Percentiles rank a stretch among this genome's conserved stretches.
Conservation (phyloP, 2,329 filamentous ascomycete genomes). For the Stagonosporopsis vannaccii region DNA sequence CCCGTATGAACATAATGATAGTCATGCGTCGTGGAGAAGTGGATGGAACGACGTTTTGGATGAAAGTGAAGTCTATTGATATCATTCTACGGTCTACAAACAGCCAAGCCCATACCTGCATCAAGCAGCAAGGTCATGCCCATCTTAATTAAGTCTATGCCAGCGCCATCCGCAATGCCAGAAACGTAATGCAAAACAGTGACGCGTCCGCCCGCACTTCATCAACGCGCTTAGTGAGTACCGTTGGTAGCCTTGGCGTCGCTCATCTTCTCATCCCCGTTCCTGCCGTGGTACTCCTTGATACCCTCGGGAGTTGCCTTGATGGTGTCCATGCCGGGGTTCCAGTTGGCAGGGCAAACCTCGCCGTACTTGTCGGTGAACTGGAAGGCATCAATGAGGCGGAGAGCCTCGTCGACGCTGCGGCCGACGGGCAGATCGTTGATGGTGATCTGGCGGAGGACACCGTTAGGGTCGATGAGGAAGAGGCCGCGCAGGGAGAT, state of each 20-base stretch:
- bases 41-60: not conserved
- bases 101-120: constrained; percentile 2
- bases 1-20: not conserved
- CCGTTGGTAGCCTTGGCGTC: constrained; percentile 42
- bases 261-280: constrained; percentile 47
- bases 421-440: constrained; percentile 71
- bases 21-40: not conserved
- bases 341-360: constrained; percentile 55
- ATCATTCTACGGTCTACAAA: constrained; percentile 14
- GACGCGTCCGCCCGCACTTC: not conserved
- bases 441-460: constrained; percentile 68
- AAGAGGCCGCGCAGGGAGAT: constrained; percentile 70
- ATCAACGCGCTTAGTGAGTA: constrained; percentile 16
- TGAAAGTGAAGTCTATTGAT: constrained; percentile 7
- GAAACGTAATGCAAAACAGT: constrained; percentile 12
- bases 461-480: constrained; percentile 70
- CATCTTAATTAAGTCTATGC: constrained; percentile 20
- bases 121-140: constrained; percentile 1
- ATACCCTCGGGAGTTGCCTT: constrained; percentile 51
- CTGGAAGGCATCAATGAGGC: constrained; percentile 61
- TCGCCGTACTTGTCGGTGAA: constrained; percentile 54
- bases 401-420: constrained; percentile 69
- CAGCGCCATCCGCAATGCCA: constrained; percentile 24
- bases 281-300: constrained; percentile 49
- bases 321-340: constrained; percentile 50